Percentiles rank a stretch among this genome's conserved stretches.
phyloP scores from a whole-genome alignment of 148 eudicot genomes.

The Vaccinium darrowii region DNA sequence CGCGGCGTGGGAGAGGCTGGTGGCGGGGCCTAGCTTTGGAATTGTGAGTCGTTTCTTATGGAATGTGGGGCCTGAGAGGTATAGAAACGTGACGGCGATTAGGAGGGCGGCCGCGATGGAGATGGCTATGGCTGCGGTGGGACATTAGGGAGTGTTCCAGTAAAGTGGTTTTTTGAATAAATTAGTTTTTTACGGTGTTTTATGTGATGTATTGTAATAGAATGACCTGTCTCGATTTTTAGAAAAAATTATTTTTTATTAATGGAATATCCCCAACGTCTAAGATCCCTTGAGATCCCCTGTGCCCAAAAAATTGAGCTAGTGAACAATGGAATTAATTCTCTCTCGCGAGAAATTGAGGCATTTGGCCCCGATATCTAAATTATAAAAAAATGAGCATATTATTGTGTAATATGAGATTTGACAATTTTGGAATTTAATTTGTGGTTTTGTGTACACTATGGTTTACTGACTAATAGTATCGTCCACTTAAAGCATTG shows the following conservation, averaged over 20 bases:
- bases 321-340: too few relatives aligned
- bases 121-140: conserved; percentile 11
- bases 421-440: not conserved
- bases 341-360: too few relatives aligned
- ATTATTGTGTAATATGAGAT: not conserved
- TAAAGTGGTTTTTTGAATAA: too few relatives aligned
- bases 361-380: too few relatives aligned
- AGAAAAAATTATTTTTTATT: too few relatives aligned
- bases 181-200: too few relatives aligned
- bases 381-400: too few relatives aligned
- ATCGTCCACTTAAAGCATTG: not conserved
- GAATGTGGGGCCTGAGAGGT: conserved; percentile 6
- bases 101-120: not conserved
- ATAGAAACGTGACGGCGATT: not conserved
- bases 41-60: conserved; percentile 39
- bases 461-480: conserved; percentile 7
- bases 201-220: too few relatives aligned
- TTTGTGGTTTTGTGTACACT: not conserved
- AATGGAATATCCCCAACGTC: too few relatives aligned
- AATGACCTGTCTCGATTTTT: too few relatives aligned
- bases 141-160: not conserved
- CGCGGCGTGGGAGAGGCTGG: conserved; percentile 45
- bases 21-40: conserved; percentile 36
- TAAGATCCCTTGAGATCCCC: too few relatives aligned
- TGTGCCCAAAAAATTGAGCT: too few relatives aligned